phyloP scores from a whole-genome alignment of 306 rosid species.

The Quercus cerris region DNA sequence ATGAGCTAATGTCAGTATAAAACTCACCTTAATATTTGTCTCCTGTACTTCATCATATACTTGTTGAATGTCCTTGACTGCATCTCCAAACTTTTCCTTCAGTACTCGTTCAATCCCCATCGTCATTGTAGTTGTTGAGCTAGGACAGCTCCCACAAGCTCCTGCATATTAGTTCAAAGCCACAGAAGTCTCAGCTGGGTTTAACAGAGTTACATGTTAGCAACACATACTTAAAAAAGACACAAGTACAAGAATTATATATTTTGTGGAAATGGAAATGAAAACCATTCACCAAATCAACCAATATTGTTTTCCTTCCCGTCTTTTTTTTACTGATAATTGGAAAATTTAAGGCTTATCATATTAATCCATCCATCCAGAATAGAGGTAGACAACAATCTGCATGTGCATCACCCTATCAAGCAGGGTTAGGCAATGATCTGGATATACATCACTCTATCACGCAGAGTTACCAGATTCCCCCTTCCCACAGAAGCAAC shows the following conservation, averaged over 20 bases:
- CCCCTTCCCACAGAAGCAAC: no score
- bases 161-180: slow-evolving; percentile 38
- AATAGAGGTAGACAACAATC: not conserved
- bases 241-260: not conserved
- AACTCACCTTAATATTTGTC: slow-evolving; percentile 60
- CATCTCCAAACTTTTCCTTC: slow-evolving; percentile 88
- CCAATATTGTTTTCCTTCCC: not conserved
- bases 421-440: not conserved
- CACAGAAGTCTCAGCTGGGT: not conserved
- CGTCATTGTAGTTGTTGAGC: slow-evolving; percentile 93
- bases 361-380: not conserved
- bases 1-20: not conserved
- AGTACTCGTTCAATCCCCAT: slow-evolving; percentile 96
- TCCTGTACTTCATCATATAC: slow-evolving; percentile 48
- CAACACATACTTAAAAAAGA: not conserved
- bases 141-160: slow-evolving; percentile 92
- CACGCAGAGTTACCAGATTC: no score
- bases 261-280: not conserved
- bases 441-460: no score
- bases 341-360: not conserved
- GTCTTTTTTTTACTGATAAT: not conserved
- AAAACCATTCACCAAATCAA: not conserved
- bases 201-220: not conserved
- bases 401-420: not conserved
- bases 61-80: slow-evolving; percentile 66